These are phyloP conservation scores for Leavenworthia alabamica DNA, from an alignment of 345 rosid species.

Conservation along the genomic window DNA sequence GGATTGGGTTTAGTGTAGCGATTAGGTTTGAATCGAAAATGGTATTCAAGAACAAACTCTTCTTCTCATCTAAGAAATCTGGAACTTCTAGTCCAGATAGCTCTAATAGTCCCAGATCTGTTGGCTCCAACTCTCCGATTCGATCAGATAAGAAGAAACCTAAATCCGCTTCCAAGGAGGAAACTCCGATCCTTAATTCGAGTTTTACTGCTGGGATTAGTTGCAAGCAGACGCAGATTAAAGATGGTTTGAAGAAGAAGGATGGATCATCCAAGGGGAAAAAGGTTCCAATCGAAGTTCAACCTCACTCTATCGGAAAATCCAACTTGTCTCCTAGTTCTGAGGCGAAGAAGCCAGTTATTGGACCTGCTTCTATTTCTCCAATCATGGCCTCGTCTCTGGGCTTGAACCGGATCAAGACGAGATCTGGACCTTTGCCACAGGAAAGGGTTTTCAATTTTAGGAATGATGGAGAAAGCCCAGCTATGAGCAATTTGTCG, in stretches of 20 bases:
- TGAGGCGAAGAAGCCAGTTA: slow-evolving; percentile 35
- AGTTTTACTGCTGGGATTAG: slow-evolving; percentile 23
- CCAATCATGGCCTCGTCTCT: slow-evolving; percentile 91
- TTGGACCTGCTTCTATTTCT: slow-evolving; percentile 46
- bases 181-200: slow-evolving; percentile 28
- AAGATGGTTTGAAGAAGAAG: slow-evolving; percentile 58
- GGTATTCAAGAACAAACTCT: slow-evolving; percentile 95
- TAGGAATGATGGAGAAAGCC: slow-evolving; percentile 49
- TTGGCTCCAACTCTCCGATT: slow-evolving; percentile 79
- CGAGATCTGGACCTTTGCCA: slow-evolving; percentile 81
- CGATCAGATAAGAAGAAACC: slow-evolving; percentile 82
- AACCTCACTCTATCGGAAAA: slow-evolving; percentile 30
- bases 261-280: slow-evolving; percentile 48
- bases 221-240: slow-evolving; percentile 47
- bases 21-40: slow-evolving; percentile 35
- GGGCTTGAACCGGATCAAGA: slow-evolving; percentile 87
- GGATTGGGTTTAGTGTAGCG: background rate
- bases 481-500: slow-evolving; percentile 69
- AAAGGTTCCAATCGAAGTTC: slow-evolving; percentile 20
- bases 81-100: slow-evolving; percentile 79
- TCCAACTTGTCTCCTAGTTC: slow-evolving; percentile 34
- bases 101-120: slow-evolving; percentile 83
- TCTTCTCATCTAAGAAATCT: slow-evolving; percentile 89
- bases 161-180: slow-evolving; percentile 55
- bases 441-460: slow-evolving; percentile 72